Base-by-base conservation (phyloP, 2,329 filamentous ascomycete genomes). In the Ophiocordyceps unilateralis region DNA sequence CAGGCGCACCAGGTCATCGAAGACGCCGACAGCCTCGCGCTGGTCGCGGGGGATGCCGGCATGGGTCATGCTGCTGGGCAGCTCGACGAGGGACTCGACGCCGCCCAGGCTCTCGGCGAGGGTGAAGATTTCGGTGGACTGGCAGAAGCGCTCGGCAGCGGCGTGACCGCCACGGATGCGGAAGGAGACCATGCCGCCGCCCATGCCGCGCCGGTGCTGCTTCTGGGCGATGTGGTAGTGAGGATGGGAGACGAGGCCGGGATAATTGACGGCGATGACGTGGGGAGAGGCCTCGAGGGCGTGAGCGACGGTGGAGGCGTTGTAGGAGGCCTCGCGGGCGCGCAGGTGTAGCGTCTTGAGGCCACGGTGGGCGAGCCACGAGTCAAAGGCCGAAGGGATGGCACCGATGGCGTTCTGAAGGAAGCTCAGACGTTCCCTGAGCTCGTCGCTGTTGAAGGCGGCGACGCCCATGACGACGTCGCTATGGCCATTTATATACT, bases 381-480 rank as follows among this genome's bases (percentile, higher is more conserved):
- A 87, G 70, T 98, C 91, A 58, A 98, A 98, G 36, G 91, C 74
- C 1, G 85, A 93, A 42, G 91, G 91, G 4, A 98, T 83, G 47
- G 89, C 89, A 48, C 91, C 91, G 52, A 95, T 93, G 52, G 91
- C 91, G 66, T 98, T 98, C 62, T 98, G 91, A 34, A 98, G 74
- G 71, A 96, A 98, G 42, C 76, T 70, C 20, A 98, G 75, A 37
- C 84, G 78, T 48, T 80, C 68, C 58, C 79, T 78, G 51, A 98
- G 71, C 17, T 77, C 73, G 44, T 86, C 78, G 24, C 81, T 83
- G 72, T 95, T 96, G 74, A 93, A 93, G 41, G 91, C 91, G 40
- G 87, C 89, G 24, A 91, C 83, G 50, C 91, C 91, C 91, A 98
- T 98, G 54, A 96, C 80, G 9, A 98, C 91, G 61, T 98, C 91